phyloP scores from a whole-genome alignment of 2,329 filamentous ascomycete genomes.

The Sporothrix phasma region DNA sequence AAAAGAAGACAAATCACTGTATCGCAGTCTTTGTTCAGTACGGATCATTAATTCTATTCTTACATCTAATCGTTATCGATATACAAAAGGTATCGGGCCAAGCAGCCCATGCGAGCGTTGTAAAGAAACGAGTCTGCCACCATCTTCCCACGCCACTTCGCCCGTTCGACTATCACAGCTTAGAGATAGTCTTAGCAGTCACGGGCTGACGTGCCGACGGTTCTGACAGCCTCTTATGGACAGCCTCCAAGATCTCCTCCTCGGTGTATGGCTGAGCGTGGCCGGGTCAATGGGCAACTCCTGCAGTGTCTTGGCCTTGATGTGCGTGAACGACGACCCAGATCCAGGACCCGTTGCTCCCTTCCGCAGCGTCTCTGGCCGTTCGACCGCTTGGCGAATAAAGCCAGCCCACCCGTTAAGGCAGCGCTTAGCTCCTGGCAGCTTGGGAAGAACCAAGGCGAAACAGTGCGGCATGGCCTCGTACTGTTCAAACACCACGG shows the following conservation, averaged over 20 bases:
- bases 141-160: too few relatives aligned
- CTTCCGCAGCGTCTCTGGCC: constrained; percentile 9
- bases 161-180: neutral
- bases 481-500: constrained; percentile 59
- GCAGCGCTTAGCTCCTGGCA: constrained; percentile 40
- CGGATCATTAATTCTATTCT: neutral
- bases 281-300: constrained; percentile 37
- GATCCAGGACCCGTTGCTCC: constrained; percentile 19
- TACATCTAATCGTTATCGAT: neutral
- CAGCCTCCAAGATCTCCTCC: constrained; percentile 33
- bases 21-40: too few relatives aligned
- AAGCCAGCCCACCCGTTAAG: constrained; percentile 49
- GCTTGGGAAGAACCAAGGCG: constrained; percentile 42
- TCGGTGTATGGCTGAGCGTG: constrained; percentile 34
- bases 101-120: too few relatives aligned
- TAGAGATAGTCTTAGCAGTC: neutral
- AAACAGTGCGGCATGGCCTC: constrained; percentile 77
- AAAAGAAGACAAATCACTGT: too few relatives aligned
- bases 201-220: constrained; percentile 18
- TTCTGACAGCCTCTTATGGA: constrained; percentile 19
- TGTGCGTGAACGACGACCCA: constrained; percentile 32
- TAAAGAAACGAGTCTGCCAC: neutral
- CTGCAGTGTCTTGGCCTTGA: constrained; percentile 42
- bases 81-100: neutral
- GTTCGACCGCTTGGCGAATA: constrained; percentile 27